These are phyloP conservation scores for Thuidium tamariscinum DNA, from an alignment of 225 moss, liverwort and hornwort species.

Conservation along the genomic window DNA sequence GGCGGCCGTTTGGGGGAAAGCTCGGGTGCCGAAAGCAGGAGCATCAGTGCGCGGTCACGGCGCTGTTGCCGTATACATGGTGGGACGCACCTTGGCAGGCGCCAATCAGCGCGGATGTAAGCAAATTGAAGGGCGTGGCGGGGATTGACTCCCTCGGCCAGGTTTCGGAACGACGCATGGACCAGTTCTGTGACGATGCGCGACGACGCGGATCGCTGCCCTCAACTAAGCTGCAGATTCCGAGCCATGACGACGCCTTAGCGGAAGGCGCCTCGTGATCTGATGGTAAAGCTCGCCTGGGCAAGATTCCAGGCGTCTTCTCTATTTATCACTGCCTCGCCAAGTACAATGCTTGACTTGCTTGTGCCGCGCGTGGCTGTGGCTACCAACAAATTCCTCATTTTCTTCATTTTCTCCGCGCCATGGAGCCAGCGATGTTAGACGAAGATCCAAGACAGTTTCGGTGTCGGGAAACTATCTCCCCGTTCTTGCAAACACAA, in stretches of 20 bases:
- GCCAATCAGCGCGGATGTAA: conserved; percentile 25
- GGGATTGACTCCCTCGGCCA: conserved; percentile 21
- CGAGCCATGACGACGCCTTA: conserved; percentile 12
- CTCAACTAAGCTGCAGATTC: conserved; percentile 2
- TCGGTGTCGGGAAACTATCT: neutral
- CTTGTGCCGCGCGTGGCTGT: neutral
- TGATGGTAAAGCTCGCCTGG: neutral
- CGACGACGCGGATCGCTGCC: neutral
- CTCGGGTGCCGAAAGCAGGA: conserved; percentile 46
- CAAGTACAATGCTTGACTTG: neutral
- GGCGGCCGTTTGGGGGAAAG: conserved; percentile 58
- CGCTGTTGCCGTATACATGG: conserved; percentile 62
- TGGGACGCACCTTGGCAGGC: conserved; percentile 81
- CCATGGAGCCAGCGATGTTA: neutral
- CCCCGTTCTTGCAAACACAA: neutral
- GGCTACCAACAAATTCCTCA: neutral
- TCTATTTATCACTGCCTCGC: neutral
- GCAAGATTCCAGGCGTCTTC: neutral
- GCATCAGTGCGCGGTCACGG: conserved; percentile 46
- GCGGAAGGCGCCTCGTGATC: neutral
- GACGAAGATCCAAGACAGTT: neutral
- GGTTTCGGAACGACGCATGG: conserved; percentile 33
- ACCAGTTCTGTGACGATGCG: conserved; percentile 17
- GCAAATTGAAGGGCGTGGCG: conserved; percentile 26
- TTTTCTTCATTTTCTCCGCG: neutral